phyloP scores from a whole-genome alignment of 805 yeast genomes.

The Candida maesae region DNA sequence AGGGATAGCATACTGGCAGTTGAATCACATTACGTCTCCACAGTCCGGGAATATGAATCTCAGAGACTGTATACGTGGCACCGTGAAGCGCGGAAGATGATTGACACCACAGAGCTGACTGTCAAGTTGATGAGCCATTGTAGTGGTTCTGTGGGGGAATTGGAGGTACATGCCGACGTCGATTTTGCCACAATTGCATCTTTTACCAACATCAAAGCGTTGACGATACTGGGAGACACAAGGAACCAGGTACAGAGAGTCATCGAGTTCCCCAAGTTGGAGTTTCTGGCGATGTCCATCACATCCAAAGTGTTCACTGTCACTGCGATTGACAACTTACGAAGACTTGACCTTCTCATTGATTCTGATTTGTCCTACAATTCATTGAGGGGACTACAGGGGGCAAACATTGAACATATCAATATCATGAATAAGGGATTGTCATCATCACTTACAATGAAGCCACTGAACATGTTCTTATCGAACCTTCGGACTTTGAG shows the following conservation, averaged over 20 bases:
- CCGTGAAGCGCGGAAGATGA: not conserved
- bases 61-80: not conserved
- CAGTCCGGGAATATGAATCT: slow-evolving; percentile 13
- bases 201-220: slow-evolving; percentile 8
- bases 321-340: not conserved
- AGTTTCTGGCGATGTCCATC: slow-evolving; percentile 13
- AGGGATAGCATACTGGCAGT: slow-evolving; percentile 10
- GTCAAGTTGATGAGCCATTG: not conserved
- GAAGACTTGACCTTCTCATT: slow-evolving; percentile 15
- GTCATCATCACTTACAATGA: slow-evolving; percentile 2
- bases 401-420: slow-evolving; percentile 8
- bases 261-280: not conserved
- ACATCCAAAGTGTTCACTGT: not conserved
- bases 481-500: not conserved
- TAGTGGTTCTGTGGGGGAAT: slow-evolving; percentile 9
- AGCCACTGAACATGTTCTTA: slow-evolving; percentile 3
- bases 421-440: slow-evolving; percentile 9
- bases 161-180: slow-evolving; percentile 4
- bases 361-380: slow-evolving; percentile 2
- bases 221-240: slow-evolving; percentile 16
- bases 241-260: not conserved
- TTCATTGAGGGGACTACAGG: slow-evolving; percentile 1
- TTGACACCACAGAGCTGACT: not conserved
- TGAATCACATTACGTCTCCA: slow-evolving; percentile 8
- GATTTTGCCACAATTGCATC: slow-evolving; percentile 1